Evolutionary conservation across 805 yeast species (phyloP).

Genomic region (Candida suzukii): DNA sequence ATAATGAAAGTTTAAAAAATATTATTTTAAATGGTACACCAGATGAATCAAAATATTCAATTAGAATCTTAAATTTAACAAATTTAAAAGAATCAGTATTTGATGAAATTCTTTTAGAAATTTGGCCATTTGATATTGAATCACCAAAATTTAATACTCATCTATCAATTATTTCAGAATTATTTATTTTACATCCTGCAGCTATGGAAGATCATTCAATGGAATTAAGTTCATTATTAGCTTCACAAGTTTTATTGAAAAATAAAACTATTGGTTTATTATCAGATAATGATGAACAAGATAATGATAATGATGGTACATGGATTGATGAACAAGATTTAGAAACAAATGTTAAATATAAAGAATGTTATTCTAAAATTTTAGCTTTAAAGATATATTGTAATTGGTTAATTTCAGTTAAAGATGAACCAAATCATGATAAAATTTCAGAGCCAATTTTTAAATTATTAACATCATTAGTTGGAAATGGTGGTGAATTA

Average conservation of each 20-base stretch:
- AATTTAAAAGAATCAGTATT: conserved; percentile 30
- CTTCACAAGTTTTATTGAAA: conserved; percentile 53
- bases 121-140: conserved; percentile 44
- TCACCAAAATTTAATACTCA: conserved; percentile 40
- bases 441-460: conserved; percentile 55
- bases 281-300: conserved; percentile 32
- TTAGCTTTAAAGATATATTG: conserved; percentile 48
- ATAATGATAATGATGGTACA: conserved; percentile 31
- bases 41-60: conserved; percentile 56
- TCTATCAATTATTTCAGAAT: conserved; percentile 52
- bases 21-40: conserved; percentile 50
- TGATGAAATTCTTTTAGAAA: conserved; percentile 29
- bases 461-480: conserved; percentile 57
- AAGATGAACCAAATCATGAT: conserved; percentile 29
- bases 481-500: conserved; percentile 76
- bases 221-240: conserved; percentile 51
- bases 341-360: conserved; percentile 3
- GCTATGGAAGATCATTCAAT: conserved; percentile 42
- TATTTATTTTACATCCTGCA: conserved; percentile 41
- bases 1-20: conserved; percentile 36
- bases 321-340: conserved; percentile 23
- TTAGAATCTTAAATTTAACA: conserved; percentile 37
- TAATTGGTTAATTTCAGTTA: conserved; percentile 44
- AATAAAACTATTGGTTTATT: conserved; percentile 34
- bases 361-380: conserved; percentile 19